phyloP scores from a whole-genome alignment of 495 filamentous ascomycete genomes.

The Lasiosphaeria hispida region DNA sequence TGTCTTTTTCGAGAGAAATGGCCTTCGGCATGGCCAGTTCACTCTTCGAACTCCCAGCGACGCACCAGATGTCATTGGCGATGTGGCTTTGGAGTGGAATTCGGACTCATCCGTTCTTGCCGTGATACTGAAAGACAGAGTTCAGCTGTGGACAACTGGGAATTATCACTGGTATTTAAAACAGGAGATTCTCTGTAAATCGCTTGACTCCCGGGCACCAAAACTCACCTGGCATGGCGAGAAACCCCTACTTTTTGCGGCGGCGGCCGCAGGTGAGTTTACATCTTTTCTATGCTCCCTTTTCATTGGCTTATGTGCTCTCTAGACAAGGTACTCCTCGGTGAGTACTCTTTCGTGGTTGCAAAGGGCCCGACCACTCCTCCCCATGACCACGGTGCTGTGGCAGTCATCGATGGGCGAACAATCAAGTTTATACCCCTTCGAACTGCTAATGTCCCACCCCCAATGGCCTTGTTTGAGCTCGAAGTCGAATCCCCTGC shows the following conservation, averaged over 20 bases:
- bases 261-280: conserved; percentile 43
- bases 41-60: conserved; percentile 63
- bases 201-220: conserved; percentile 18
- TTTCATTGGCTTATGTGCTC: conserved; percentile 21
- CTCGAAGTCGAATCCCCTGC: conserved; percentile 59
- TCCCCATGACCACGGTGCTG: conserved; percentile 75
- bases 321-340: conserved; percentile 52
- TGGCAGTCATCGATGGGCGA: conserved; percentile 85
- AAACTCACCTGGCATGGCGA: conserved; percentile 75
- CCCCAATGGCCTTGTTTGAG: conserved; percentile 86
- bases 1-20: conserved; percentile 95
- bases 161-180: conserved; percentile 99
- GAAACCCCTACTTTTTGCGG: conserved; percentile 64
- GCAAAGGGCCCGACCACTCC: conserved; percentile 62
- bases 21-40: conserved; percentile 90
- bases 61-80: conserved; percentile 49
- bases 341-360: conserved; percentile 70
- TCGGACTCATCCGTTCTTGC: conserved; percentile 87
- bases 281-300: conserved; percentile 7
- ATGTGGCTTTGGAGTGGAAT: conserved; percentile 79
- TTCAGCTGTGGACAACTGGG: conserved; percentile 94
- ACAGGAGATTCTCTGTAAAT: conserved; percentile 66
- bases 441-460: conserved; percentile 78
- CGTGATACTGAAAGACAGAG: conserved; percentile 66
- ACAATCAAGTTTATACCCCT: conserved; percentile 82